Conservation (phyloP, 2,329 filamentous ascomycete genomes). For the Aspergillus caelatus region DNA sequence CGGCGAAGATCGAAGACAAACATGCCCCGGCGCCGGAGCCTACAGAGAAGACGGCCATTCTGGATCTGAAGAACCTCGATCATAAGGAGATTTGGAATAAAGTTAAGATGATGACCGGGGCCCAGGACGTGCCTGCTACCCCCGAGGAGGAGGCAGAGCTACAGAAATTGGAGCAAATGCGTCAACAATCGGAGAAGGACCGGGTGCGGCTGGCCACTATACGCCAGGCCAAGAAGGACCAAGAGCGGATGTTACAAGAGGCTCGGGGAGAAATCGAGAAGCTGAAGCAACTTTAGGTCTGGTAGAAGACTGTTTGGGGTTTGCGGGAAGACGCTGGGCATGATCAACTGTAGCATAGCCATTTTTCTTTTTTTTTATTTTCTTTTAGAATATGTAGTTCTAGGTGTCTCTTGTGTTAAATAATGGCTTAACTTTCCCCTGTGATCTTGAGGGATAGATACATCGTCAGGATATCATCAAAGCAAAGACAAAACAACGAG, state of each 20-base stretch:
- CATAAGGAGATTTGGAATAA: slow-evolving; percentile 47
- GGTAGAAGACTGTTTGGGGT: slow-evolving; percentile 9
- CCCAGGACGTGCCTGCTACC: slow-evolving; percentile 37
- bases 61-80: slow-evolving; percentile 44
- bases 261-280: slow-evolving; percentile 49
- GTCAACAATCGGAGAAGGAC: slow-evolving; percentile 41
- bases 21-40: slow-evolving; percentile 36
- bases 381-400: slow-evolving; percentile 22
- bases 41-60: slow-evolving; percentile 36
- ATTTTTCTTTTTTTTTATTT: slow-evolving; percentile 20
- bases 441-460: background rate
- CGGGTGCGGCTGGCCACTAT: slow-evolving; percentile 40
- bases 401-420: slow-evolving; percentile 11
- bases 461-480: slow-evolving; percentile 4
- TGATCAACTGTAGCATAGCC: slow-evolving; percentile 28
- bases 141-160: slow-evolving; percentile 40
- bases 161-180: slow-evolving; percentile 39
- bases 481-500: background rate
- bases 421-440: background rate
- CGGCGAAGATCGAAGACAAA: slow-evolving; percentile 31
- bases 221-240: slow-evolving; percentile 48
- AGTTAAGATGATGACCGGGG: slow-evolving; percentile 45
- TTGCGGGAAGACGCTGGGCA: slow-evolving; percentile 10
- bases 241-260: slow-evolving; percentile 48
- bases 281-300: slow-evolving; percentile 37